Evolutionary conservation across 2,329 filamentous ascomycete genomes (phyloP).

Genomic region (Ceratocystis ficicola): DNA sequence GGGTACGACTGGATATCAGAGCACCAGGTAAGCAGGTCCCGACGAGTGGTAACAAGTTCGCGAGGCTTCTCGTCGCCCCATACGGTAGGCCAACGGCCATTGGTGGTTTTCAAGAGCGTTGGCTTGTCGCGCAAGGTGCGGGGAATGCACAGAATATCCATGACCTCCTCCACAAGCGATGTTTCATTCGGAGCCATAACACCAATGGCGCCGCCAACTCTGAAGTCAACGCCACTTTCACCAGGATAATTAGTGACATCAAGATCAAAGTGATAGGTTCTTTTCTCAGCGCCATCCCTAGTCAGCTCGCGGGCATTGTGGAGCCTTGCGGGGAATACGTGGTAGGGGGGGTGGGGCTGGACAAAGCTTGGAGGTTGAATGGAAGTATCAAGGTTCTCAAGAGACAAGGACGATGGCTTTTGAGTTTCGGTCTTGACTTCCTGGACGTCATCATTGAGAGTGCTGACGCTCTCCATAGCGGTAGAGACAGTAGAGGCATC

Average conservation of each 20-base stretch:
- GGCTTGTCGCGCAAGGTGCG: slow-evolving; percentile 74
- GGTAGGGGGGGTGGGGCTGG: slow-evolving; percentile 84
- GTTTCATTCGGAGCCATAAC: slow-evolving; percentile 79
- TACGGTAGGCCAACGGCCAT: slow-evolving; percentile 87
- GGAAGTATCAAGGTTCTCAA: slow-evolving; percentile 39
- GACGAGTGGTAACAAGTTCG: slow-evolving; percentile 76
- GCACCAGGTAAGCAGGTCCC: slow-evolving; percentile 92
- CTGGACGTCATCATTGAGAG: slow-evolving; percentile 4
- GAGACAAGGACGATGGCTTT: slow-evolving; percentile 29
- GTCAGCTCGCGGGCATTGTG: slow-evolving; percentile 79
- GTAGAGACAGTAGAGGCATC: slow-evolving; percentile 40
- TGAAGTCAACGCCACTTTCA: slow-evolving; percentile 79
- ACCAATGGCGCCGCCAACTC: slow-evolving; percentile 90
- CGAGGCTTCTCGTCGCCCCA: slow-evolving; percentile 86
- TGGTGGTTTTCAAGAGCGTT: slow-evolving; percentile 62
- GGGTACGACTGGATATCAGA: slow-evolving; percentile 86
- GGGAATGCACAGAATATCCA: slow-evolving; percentile 71
- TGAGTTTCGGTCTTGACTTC: slow-evolving; percentile 23
- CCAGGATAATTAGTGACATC: slow-evolving; percentile 90
- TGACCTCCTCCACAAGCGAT: slow-evolving; percentile 64
- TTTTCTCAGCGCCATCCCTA: slow-evolving; percentile 78
- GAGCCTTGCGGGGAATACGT: slow-evolving; percentile 82
- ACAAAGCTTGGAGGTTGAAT: slow-evolving; percentile 78
- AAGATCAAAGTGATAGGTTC: slow-evolving; percentile 93
- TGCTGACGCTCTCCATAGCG: slow-evolving; percentile 28